Evolutionary conservation across 2,329 filamentous ascomycete genomes (phyloP).

Genomic region (Sporothrix schenckii): DNA sequence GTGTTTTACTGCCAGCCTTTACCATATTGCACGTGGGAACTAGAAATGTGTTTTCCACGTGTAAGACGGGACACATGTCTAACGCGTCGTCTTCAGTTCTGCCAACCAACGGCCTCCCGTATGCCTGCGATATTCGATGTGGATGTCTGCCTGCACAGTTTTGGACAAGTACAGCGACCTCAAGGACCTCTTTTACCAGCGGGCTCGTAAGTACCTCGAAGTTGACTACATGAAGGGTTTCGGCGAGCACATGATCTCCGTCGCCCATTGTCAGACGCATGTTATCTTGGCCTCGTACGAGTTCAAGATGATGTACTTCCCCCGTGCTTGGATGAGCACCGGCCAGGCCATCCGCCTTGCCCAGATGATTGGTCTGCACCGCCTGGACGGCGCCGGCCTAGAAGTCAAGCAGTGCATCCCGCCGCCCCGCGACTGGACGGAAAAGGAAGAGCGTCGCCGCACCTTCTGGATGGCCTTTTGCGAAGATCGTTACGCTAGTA

Average conservation of each 20-base stretch:
- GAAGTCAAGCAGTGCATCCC: slow-evolving; percentile 93
- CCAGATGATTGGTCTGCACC: slow-evolving; percentile 91
- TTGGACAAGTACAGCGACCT: slow-evolving; percentile 78
- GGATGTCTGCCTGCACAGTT: slow-evolving; percentile 86
- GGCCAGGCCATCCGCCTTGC: slow-evolving; percentile 78
- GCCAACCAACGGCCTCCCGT: slow-evolving; percentile 80
- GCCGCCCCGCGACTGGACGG: slow-evolving; percentile 88
- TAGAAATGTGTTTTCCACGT: neutral
- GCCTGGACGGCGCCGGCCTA: slow-evolving; percentile 76
- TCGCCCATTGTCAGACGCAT: slow-evolving; percentile 86
- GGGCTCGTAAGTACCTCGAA: slow-evolving; percentile 87
- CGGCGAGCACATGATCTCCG: slow-evolving; percentile 83
- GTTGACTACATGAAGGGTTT: slow-evolving; percentile 89
- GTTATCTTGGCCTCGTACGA: slow-evolving; percentile 79
- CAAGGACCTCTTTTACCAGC: slow-evolving; percentile 86
- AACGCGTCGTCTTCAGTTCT: slow-evolving; percentile 2
- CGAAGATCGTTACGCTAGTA: slow-evolving; percentile 88
- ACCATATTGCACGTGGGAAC: neutral
- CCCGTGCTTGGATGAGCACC: slow-evolving; percentile 90
- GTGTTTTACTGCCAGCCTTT: slow-evolving; percentile 39
- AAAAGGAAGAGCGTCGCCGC: slow-evolving; percentile 84
- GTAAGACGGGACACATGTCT: slow-evolving; percentile 8
- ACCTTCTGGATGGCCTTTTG: slow-evolving; percentile 97
- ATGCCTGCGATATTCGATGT: slow-evolving; percentile 90
- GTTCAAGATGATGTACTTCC: slow-evolving; percentile 98